Base-by-base conservation (phyloP, 2,329 filamentous ascomycete genomes). In the Cladobotryum mycophilum region DNA sequence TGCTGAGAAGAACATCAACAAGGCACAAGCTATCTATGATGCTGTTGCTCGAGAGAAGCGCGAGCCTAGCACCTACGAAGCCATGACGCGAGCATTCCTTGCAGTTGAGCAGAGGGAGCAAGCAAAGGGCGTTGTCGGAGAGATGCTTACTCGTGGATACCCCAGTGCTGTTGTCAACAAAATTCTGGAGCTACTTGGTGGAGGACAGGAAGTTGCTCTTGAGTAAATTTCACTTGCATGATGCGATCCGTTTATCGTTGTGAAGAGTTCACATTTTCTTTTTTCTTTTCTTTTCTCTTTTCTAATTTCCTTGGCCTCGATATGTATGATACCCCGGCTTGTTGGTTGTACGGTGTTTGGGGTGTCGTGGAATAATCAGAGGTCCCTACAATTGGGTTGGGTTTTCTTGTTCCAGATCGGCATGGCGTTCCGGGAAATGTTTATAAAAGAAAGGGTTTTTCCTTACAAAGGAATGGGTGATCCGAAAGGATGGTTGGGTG, bases 31-130 rank as follows among this genome's bases (percentile, higher is more conserved):
- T 20, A 84, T 96, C 55, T 99, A 95, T 65, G 79, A 87, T 53
- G 77, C 80, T n/a, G 84, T 99, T 3, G 81, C 84, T 8, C 79
- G 82, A 25, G 80, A 84, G 49, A 90, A 85, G 72, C 85, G 93
- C 51, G 93, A 99, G 74, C 93, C 93, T 3, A 96, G 90, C 75
- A 99, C 93, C 4, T 99, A 99, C 68, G 93, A 99, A 72, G 91
- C 92, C 38, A 99, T 99, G 93, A 96, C 91, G 5, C 81, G 93
- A 42, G 93, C 93, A 1, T 96, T 86, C 70, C 81, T 99, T 49
- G 84, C 89, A 11, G 86, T 86, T 3, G 89, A 95, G 64, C 83
- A 95, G 65, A 84, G 88, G 34, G 79, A 84, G 45, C 78, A 80
- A 52, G 93, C 93, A 37, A 84, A 89, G 71, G 71, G 64, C 11